Conservation (phyloP, 345 rosid genomes). For the Eutrema yunnanense region DNA sequence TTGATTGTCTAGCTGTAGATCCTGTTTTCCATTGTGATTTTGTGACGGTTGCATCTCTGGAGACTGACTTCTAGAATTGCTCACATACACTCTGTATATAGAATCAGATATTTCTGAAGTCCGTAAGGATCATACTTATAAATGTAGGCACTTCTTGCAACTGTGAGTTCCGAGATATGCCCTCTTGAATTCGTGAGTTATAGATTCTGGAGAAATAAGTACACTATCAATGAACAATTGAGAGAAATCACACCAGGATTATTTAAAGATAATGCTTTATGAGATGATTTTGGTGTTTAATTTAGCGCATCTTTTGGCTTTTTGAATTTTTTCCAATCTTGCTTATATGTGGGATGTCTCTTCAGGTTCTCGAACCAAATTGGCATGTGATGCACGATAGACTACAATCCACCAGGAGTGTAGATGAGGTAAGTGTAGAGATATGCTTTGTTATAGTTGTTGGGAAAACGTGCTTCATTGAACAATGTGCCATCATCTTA, state of each 20-base stretch:
- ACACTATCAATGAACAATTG: background rate
- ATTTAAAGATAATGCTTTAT: background rate
- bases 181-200: background rate
- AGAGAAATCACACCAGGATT: background rate
- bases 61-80: background rate
- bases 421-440: constrained; percentile 64
- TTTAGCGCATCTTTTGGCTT: background rate
- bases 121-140: background rate
- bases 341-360: background rate
- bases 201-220: background rate
- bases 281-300: constrained; percentile 8
- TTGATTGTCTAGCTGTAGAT: background rate
- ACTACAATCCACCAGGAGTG: constrained; percentile 72
- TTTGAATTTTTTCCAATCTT: background rate
- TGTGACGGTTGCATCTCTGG: background rate
- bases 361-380: constrained; percentile 96
- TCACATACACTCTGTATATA: background rate
- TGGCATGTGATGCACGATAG: constrained; percentile 86
- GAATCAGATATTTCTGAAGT: constrained; percentile 2
- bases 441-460: background rate
- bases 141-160: constrained; percentile 2
- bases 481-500: constrained; percentile 19
- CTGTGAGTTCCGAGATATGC: background rate
- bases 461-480: background rate
- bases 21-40: background rate